phyloP scores from a whole-genome alignment of 495 filamentous ascomycete species.

The Copromyces sp. region DNA sequence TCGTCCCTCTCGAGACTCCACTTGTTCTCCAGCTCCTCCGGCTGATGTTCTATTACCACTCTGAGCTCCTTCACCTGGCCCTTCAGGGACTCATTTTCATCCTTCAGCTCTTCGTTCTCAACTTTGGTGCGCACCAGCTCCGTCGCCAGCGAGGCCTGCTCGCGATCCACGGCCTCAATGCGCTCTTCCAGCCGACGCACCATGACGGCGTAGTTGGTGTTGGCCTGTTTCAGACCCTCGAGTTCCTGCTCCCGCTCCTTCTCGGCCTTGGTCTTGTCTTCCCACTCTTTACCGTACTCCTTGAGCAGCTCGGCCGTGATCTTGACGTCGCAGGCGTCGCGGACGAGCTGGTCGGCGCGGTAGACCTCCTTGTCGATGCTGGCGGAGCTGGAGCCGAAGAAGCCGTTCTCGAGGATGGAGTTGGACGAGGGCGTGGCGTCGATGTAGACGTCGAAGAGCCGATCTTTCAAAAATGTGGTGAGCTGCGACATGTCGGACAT shows the following conservation, averaged over 20 bases:
- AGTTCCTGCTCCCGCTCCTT: slow-evolving; percentile 75
- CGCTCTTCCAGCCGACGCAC: slow-evolving; percentile 79
- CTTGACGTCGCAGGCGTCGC: slow-evolving; percentile 84
- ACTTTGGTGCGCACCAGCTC: slow-evolving; percentile 87
- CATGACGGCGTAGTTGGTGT: slow-evolving; percentile 51
- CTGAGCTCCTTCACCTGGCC: slow-evolving; percentile 75
- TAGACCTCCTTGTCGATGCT: slow-evolving; percentile 92
- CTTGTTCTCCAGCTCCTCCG: slow-evolving; percentile 73
- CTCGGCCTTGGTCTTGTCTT: slow-evolving; percentile 68
- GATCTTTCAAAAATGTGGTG: slow-evolving; percentile 84
- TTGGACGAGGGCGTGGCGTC: slow-evolving; percentile 79
- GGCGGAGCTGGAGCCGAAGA: slow-evolving; percentile 80
- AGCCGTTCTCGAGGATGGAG: slow-evolving; percentile 88
- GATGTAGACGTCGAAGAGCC: slow-evolving; percentile 92
- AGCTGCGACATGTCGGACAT: slow-evolving; percentile 87
- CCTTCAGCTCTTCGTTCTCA: slow-evolving; percentile 78
- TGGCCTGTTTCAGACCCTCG: slow-evolving; percentile 59
- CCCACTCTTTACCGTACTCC: slow-evolving; percentile 79
- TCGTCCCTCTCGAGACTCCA: slow-evolving; percentile 82
- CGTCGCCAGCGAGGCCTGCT: slow-evolving; percentile 86
- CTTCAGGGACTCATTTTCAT: slow-evolving; percentile 77
- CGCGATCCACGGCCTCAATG: slow-evolving; percentile 78
- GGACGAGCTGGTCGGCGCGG: slow-evolving; percentile 83
- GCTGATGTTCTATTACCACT: slow-evolving; percentile 77
- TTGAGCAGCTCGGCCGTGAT: slow-evolving; percentile 72